A percentile compares a stretch with the other conserved stretches of the same genome.
Conservation (phyloP, 768 basidiomycete genomes). For the Rhodosporidiobolus sp. region DNA sequence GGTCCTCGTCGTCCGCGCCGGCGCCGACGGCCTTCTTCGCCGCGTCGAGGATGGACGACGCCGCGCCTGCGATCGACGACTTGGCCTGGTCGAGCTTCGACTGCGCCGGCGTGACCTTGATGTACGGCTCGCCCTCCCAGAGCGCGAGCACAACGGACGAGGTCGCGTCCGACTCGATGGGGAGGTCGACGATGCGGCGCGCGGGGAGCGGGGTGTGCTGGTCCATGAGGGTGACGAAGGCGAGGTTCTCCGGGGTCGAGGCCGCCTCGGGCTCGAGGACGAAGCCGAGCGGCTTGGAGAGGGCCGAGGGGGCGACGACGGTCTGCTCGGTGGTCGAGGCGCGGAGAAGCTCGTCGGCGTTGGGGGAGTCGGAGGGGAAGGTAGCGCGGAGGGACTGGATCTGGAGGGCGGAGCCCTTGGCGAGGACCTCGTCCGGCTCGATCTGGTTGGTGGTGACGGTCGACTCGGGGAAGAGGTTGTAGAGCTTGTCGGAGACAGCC, state of each 20-base stretch:
- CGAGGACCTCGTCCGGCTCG: slow-evolving; percentile 53
- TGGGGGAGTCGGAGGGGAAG: slow-evolving; percentile 26
- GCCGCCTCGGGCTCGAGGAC: slow-evolving; percentile 44
- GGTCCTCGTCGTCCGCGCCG: slow-evolving; percentile 36
- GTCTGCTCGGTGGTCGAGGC: slow-evolving; percentile 36
- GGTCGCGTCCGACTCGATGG: slow-evolving; percentile 44
- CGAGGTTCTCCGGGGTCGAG: slow-evolving; percentile 23
- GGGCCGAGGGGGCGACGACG: slow-evolving; percentile 43
- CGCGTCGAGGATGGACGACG: slow-evolving; percentile 10
- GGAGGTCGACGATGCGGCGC: slow-evolving; percentile 50
- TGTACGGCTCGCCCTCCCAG: slow-evolving; percentile 45
- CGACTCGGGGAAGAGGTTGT: slow-evolving; percentile 49
- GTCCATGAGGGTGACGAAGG: slow-evolving; percentile 44
- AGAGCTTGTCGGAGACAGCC: slow-evolving; percentile 49
- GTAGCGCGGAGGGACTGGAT: slow-evolving; percentile 18
- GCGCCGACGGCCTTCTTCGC: slow-evolving; percentile 31
- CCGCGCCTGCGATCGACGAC: slow-evolving; percentile 8
- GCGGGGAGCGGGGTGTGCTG: slow-evolving; percentile 49
- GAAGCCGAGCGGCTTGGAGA: slow-evolving; percentile 49
- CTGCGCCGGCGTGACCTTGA: slow-evolving; percentile 34
- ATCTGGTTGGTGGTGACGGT: slow-evolving; percentile 49
- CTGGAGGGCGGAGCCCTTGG: slow-evolving; percentile 50
- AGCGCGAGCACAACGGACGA: slow-evolving; percentile 44
- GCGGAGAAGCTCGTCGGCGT: slow-evolving; percentile 23
- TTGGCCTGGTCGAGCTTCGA: slow-evolving; percentile 33